Conservation (phyloP, 2,329 filamentous ascomycete genomes). For the Monilinia fructigena region DNA sequence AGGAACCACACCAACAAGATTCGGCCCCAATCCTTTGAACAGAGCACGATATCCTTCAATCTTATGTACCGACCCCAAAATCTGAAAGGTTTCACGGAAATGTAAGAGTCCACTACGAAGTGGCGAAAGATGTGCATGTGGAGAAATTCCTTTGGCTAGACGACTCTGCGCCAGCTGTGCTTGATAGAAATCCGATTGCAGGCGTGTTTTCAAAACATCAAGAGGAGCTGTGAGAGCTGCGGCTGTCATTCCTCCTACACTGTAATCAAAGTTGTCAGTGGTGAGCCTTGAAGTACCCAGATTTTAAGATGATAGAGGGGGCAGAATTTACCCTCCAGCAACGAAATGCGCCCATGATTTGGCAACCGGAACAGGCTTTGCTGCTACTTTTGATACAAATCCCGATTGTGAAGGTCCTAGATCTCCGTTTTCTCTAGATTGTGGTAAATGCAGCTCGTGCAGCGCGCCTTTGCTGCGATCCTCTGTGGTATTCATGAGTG, state of each 20-base stretch:
- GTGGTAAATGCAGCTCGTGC: conserved; percentile 27
- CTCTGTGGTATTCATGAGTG: conserved; percentile 38
- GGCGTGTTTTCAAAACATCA: conserved; percentile 87
- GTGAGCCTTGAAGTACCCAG: background rate
- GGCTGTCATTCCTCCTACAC: conserved; percentile 85
- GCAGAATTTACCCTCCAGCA: conserved; percentile 72
- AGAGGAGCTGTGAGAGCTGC: conserved; percentile 91
- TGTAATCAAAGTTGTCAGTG: conserved; percentile 42
- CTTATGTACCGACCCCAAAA: conserved; percentile 75
- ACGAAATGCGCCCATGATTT: conserved; percentile 92
- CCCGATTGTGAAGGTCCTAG: conserved; percentile 46
- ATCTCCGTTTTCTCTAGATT: conserved; percentile 61
- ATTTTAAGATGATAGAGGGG: conserved; percentile 9
- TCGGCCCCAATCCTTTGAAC: conserved; percentile 91
- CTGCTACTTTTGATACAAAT: conserved; percentile 43
- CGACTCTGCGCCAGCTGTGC: conserved; percentile 70
- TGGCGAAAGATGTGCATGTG: conserved; percentile 58
- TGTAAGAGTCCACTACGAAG: conserved; percentile 68
- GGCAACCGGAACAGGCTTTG: conserved; percentile 50
- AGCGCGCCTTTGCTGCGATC: conserved; percentile 25
- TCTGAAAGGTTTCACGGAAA: conserved; percentile 81
- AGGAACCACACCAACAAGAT: conserved; percentile 84
- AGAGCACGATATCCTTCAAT: conserved; percentile 81
- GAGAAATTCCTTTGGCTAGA: conserved; percentile 51
- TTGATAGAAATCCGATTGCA: conserved; percentile 95